Evolutionary conservation across 306 rosid species (phyloP), one percentile per base, ranked within the genome.

Genomic region (Delonix regia): DNA sequence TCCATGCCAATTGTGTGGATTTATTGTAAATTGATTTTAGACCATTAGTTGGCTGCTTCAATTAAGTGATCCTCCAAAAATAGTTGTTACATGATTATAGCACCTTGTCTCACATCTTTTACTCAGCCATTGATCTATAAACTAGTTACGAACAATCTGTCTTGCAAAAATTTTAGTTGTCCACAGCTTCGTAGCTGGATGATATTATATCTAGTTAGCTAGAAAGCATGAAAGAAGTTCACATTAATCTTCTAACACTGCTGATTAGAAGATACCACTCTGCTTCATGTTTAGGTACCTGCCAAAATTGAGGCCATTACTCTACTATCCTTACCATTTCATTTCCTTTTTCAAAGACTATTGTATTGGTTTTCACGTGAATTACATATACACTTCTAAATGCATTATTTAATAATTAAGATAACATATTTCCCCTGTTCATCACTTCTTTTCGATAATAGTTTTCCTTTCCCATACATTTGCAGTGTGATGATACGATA

Each of bases 401-500:
- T 22, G 28, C 66, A 36, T 48, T 13, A 18, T 25, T 53, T 41
- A 60, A 74, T 15, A 67, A 28, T 42, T 73, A 52, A 49, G 19
- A 7, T 11, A 67, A 38, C 14, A 6, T 12, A 51, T 6, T 25
- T 61, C 51, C 75, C 65, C 11, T 0, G 44, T 79, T 52, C 64
- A 12, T 21, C 42, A 18, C 25, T 27, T 64, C 21, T 38, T 80
- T 48, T 45, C 52, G 7, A 47, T 34, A 24, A 34, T 5, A 27
- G 10, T n/a, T 71, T 59, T 15, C 11, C 11, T 44, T 74, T n/a
- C 11, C 28, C n/a, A 10, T 38, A 39, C 47, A 57, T 53, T 72
- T 72, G 21, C 49, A n/a, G 9, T 65, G 38, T 55, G 80, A 81
- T 85, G 79, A 87, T 80, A 71, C 71, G 53, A 49, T 81, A 39